Conservation (phyloP, 2,329 filamentous ascomycete genomes). For the Pezicula rhizophila region DNA sequence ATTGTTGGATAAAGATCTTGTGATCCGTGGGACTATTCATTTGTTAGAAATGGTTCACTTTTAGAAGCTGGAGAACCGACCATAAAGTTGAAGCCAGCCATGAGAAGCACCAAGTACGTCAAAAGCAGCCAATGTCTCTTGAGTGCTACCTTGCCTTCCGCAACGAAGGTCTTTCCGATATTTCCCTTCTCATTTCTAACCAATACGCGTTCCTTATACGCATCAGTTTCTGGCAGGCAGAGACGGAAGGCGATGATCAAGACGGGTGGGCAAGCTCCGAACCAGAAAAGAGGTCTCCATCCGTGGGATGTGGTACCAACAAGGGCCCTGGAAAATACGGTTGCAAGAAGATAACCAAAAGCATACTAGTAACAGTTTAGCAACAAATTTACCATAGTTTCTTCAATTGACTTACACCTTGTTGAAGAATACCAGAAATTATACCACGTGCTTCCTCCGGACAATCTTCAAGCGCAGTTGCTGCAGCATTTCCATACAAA, state of each 20-base stretch:
- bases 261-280: constrained; percentile 73
- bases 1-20: constrained; percentile 55
- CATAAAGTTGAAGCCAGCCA: constrained; percentile 93
- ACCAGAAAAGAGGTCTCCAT: constrained; percentile 88
- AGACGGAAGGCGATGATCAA: constrained; percentile 76
- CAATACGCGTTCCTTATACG: constrained; percentile 61
- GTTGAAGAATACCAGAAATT: constrained; percentile 77
- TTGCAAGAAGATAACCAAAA: constrained; percentile 73
- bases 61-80: constrained; percentile 56
- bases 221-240: constrained; percentile 71
- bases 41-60: constrained; percentile 42
- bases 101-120: constrained; percentile 75
- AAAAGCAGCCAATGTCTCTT: constrained; percentile 76
- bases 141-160: constrained; percentile 72
- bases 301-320: constrained; percentile 71
- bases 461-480: constrained; percentile 65
- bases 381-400: too few species aligned
- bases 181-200: constrained; percentile 55
- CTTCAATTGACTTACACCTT: constrained; percentile 40
- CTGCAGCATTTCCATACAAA: constrained; percentile 70
- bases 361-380: constrained; percentile 44
- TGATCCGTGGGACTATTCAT: constrained; percentile 27
- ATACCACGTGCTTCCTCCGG: constrained; percentile 54
- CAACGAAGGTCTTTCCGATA: constrained; percentile 61
- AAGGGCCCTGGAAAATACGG: constrained; percentile 59